Base-by-base conservation (phyloP, 139 green algal genomes). In the Chlamydomonas incerta region DNA sequence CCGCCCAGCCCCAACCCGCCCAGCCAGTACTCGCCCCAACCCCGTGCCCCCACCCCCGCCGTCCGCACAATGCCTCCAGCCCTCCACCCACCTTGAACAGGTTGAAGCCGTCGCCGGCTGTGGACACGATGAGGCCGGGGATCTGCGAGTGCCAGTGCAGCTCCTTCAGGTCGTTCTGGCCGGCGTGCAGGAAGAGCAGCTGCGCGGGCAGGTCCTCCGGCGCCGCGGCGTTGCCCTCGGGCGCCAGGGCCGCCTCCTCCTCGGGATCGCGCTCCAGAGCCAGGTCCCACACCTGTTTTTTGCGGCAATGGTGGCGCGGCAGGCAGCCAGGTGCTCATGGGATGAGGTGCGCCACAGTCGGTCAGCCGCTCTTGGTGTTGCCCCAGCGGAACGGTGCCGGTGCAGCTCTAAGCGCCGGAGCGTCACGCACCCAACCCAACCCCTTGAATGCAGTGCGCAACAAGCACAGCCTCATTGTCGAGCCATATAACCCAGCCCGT, bases 281-380 rank as follows among this genome's bases (percentile, higher is more conserved):
- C 74, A 99, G 87, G 89, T 99, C 98, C 98, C 98, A 99, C 34
- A 99, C 91, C 71, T 90, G n/a, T n/a, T n/a, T n/a, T n/a, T n/a
- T n/a, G n/a, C n/a, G n/a, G n/a, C n/a, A n/a, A n/a, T n/a, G n/a
- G n/a, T n/a, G n/a, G n/a, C n/a, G n/a, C n/a, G n/a, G n/a, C n/a
- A n/a, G n/a, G n/a, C n/a, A n/a, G n/a, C n/a, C n/a, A n/a, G n/a
- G n/a, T n/a, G n/a, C n/a, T n/a, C n/a, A n/a, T n/a, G n/a, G n/a
- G n/a, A n/a, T n/a, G n/a, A n/a, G n/a, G n/a, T n/a, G n/a, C n/a
- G n/a, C n/a, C n/a, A n/a, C n/a, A n/a, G n/a, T n/a, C n/a, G n/a
- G n/a, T n/a, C n/a, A n/a, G n/a, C n/a, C n/a, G n/a, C n/a, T n/a
- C n/a, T n/a, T n/a, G n/a, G n/a, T n/a, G n/a, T n/a, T n/a, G n/a